Conservation (phyloP, 805 yeast genomes). For the Yarrowia porcina region DNA sequence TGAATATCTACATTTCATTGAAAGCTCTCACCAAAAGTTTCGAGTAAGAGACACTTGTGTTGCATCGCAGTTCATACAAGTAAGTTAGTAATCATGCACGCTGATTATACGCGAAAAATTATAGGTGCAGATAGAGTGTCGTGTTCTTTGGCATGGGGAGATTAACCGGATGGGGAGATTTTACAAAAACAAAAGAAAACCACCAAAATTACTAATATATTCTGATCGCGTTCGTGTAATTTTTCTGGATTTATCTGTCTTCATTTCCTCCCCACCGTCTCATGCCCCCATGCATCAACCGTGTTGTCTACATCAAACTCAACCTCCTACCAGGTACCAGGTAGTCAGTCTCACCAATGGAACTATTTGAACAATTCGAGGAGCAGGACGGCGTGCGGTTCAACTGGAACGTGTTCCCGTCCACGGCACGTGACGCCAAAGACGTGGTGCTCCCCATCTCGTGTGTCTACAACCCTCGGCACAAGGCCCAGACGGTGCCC, state of each 20-base stretch:
- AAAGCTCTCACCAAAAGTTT: too few relatives aligned
- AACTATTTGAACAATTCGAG: conserved; percentile 47
- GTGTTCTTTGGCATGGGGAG: neutral
- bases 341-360: neutral
- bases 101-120: neutral
- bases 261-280: neutral
- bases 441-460: conserved; percentile 87
- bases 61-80: too few relatives aligned
- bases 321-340: neutral
- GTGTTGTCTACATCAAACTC: neutral
- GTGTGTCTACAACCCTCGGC: conserved; percentile 81
- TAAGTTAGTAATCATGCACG: neutral
- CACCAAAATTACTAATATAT: neutral
- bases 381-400: conserved; percentile 59
- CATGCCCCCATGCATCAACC: neutral
- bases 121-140: neutral
- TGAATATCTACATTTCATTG: too few relatives aligned
- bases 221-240: too few relatives aligned
- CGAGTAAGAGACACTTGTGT: too few relatives aligned
- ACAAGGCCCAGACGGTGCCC: conserved; percentile 64
- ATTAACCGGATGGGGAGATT: neutral
- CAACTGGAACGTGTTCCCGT: conserved; percentile 80
- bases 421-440: conserved; percentile 74
- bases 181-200: neutral
- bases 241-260: neutral